Base-by-base conservation (phyloP, 208 protist genomes). In the Leishmania turanica region DNA sequence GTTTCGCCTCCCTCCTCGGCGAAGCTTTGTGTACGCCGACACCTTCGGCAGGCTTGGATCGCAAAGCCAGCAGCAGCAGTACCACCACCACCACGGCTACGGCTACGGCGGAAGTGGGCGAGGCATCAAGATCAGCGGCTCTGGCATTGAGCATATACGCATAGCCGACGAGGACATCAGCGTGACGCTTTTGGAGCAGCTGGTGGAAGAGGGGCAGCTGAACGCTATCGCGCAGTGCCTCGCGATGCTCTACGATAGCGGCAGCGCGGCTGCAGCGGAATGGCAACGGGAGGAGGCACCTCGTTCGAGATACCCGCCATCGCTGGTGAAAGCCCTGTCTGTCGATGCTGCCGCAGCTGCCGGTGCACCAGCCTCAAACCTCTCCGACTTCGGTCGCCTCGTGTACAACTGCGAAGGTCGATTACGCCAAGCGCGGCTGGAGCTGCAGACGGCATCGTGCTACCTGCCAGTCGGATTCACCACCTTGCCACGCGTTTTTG, bases 171-270 rank as follows among this genome's bases (percentile, higher is more conserved):
- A 94, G 75, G 85, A 85, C 49, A 87, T 99, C 60, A 90, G 98
- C 75, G 66, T 98, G 24, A 79, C 84, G 0, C 71, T 91, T 17
- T 85, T 98, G 72, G 96, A 98, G 84, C 97, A 98, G 88, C 85
- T 99, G 65, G 92, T 97, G 21, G 97, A 99, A 78, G 91, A 95
- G 49, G 92, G 93, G 31, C 97, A 99, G 84, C 81, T 95, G 49
- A 93, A 95, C 74, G 91, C 90, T 21, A 96, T 99, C 70, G 94
- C 88, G 34, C 93, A 96, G 80, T 93, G 88, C 73, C 78, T 98
- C 27, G 93, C 93, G 21, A 76, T 95, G 84, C 62, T 95, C 47
- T 90, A 88, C 74, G 93, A 95, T 77, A 79, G 79, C 64, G 76
- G 82, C 21, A 77, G 40, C 34, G 60, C 31, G 5, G 70, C 71